Conservation (phyloP, 352 stramenopile genomes). For the Blastocystis sp. region DNA sequence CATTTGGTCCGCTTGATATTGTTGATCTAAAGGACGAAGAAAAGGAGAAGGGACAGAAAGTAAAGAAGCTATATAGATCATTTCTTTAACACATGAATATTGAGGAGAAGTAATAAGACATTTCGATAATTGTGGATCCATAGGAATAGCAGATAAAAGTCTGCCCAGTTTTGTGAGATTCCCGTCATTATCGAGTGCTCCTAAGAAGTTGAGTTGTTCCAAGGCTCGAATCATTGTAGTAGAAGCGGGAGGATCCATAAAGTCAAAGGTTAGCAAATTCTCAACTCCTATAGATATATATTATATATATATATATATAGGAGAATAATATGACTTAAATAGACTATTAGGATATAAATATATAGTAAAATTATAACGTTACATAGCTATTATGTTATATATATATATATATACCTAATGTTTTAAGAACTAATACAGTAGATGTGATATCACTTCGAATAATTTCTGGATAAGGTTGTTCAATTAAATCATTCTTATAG, state of each 20-base stretch:
- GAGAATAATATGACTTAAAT: too few species aligned
- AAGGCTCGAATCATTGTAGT: constrained; percentile 91
- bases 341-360: too few species aligned
- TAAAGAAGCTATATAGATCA: constrained; percentile 84
- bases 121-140: constrained; percentile 88
- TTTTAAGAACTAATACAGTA: constrained; percentile 88
- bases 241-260: constrained; percentile 91
- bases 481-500: constrained; percentile 81
- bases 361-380: too few species aligned
- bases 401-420: constrained; percentile 93
- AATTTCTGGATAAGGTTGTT: constrained; percentile 97
- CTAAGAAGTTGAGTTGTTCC: constrained; percentile 90
- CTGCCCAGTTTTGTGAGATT: constrained; percentile 69
- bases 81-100: constrained; percentile 60
- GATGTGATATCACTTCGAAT: constrained; percentile 77
- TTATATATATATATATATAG: too few species aligned
- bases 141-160: constrained; percentile 79
- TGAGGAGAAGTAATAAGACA: constrained; percentile 79
- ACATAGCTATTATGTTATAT: too few species aligned
- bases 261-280: constrained; percentile 54
- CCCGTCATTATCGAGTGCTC: constrained; percentile 84
- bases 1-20: not conserved
- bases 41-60: constrained; percentile 81
- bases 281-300: too few species aligned
- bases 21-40: constrained; percentile 67